These are phyloP conservation scores for Fusarium liriodendri DNA, from an alignment of 2,329 filamentous ascomycete species.

Conservation along the genomic window DNA sequence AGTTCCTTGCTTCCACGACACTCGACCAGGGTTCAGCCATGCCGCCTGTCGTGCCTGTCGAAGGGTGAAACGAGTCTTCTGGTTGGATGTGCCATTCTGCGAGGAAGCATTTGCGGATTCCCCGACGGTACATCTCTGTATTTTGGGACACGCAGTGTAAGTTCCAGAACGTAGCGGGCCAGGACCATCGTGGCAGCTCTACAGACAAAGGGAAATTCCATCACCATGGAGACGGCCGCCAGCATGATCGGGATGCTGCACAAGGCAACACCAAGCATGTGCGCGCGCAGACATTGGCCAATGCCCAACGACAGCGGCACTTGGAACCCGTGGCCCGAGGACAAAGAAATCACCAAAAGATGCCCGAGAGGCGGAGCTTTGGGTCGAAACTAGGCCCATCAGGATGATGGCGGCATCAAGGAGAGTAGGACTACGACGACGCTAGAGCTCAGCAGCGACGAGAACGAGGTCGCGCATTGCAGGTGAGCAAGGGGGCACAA, in stretches of 20 bases:
- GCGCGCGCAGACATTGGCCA: not conserved
- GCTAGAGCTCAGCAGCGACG: slow-evolving; percentile 15
- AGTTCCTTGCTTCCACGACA: slow-evolving; percentile 35
- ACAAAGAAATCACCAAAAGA: not conserved
- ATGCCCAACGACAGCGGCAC: slow-evolving; percentile 12
- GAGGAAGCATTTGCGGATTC: not conserved
- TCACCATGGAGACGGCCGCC: not conserved
- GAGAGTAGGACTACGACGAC: slow-evolving; percentile 3
- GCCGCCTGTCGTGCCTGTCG: not conserved
- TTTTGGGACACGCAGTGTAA: slow-evolving; percentile 7
- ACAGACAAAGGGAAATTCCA: slow-evolving; percentile 10
- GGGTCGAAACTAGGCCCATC: slow-evolving; percentile 19
- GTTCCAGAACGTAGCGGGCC: not conserved
- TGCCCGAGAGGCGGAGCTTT: slow-evolving; percentile 32
- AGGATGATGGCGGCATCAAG: slow-evolving; percentile 14
- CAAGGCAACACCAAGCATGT: not conserved
- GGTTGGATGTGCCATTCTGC: not conserved
- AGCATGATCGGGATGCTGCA: slow-evolving; percentile 1
- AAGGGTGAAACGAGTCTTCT: not conserved
- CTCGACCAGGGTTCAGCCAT: slow-evolving; percentile 19
- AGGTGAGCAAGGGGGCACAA: slow-evolving; percentile 1
- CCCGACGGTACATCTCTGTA: slow-evolving; percentile 7
- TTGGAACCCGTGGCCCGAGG: not conserved
- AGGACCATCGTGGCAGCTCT: slow-evolving; percentile 1
- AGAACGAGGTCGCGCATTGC: slow-evolving; percentile 3